Percentiles rank a stretch among this genome's conserved stretches.
phyloP scores from a whole-genome alignment of 345 rosid species.

The Heritiera fomes region DNA sequence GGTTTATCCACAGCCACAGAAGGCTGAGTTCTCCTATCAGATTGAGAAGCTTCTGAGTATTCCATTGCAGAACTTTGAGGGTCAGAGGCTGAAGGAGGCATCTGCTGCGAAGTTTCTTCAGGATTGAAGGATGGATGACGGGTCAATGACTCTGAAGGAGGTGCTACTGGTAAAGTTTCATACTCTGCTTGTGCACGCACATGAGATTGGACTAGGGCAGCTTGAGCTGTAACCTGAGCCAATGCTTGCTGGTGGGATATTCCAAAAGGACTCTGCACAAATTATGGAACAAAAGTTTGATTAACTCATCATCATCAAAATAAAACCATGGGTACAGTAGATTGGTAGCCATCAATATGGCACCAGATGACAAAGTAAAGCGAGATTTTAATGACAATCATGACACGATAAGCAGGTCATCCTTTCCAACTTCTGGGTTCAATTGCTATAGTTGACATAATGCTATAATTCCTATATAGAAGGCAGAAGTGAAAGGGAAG shows the following conservation, averaged over 20 bases:
- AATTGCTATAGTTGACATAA: background rate
- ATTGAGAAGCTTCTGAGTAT: constrained; percentile 50
- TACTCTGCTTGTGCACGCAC: constrained; percentile 40
- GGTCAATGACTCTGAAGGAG: constrained; percentile 31
- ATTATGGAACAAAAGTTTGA: constrained; percentile 27
- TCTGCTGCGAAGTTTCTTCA: constrained; percentile 45
- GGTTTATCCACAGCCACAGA: constrained; percentile 69
- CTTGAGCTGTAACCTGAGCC: constrained; percentile 81
- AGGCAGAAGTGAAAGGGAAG: background rate
- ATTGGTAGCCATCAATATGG: background rate
- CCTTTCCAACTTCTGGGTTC: background rate
- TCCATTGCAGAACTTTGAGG: constrained; percentile 40
- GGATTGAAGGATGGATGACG: constrained; percentile 34
- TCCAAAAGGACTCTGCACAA: constrained; percentile 74
- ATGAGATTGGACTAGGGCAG: constrained; percentile 51
- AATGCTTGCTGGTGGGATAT: constrained; percentile 82
- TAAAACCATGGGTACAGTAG: no score
- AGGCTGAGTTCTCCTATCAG: constrained; percentile 55
- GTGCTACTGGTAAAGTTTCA: constrained; percentile 30
- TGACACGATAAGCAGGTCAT: background rate
- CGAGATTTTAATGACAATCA: background rate
- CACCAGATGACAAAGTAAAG: background rate
- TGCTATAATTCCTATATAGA: background rate
- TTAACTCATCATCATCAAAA: background rate
- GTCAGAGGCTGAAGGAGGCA: constrained; percentile 43